A percentile compares a stretch with the other conserved stretches of the same genome.
phyloP scores from a whole-genome alignment of 768 basidiomycete species.

The Strobilomyces dryophilus region DNA sequence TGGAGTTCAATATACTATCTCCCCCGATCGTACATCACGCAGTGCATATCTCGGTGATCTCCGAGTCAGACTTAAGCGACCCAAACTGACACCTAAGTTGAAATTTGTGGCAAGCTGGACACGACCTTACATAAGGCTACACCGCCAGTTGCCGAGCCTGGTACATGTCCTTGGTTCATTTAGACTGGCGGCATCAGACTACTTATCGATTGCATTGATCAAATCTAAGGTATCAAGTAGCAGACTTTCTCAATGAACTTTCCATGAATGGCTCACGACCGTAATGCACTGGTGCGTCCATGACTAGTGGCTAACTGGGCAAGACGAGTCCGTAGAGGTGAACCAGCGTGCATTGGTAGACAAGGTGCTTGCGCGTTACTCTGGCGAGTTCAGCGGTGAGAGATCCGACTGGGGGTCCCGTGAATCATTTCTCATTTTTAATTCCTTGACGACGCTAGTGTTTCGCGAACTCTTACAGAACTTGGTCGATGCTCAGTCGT shows the following conservation, averaged over 20 bases:
- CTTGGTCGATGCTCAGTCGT: slow-evolving; percentile 85
- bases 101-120: too few species aligned
- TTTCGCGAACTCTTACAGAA: slow-evolving; percentile 37
- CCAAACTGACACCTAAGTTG: too few species aligned
- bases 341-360: slow-evolving; percentile 91
- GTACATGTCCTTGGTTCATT: too few species aligned
- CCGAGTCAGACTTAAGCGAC: too few species aligned
- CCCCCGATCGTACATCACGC: too few species aligned
- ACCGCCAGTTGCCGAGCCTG: too few species aligned
- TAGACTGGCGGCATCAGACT: too few species aligned
- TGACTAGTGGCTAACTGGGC: slow-evolving; percentile 41
- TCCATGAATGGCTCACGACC: slow-evolving; percentile 27
- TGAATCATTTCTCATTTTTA: too few species aligned
- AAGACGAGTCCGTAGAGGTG: slow-evolving; percentile 72
- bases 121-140: too few species aligned
- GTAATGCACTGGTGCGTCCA: slow-evolving; percentile 26
- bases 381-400: slow-evolving; percentile 80
- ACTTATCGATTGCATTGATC: not conserved
- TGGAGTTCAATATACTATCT: too few species aligned
- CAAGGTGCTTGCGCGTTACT: slow-evolving; percentile 92
- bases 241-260: not conserved
- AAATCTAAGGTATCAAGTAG: not conserved
- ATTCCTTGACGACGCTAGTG: slow-evolving; percentile 29
- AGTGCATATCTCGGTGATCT: not conserved
- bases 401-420: not conserved